Percentiles rank a stretch among this genome's conserved stretches.
These are phyloP conservation scores for Alternaria ethzedia DNA, from an alignment of 2,329 filamentous ascomycete species.

Conservation along the genomic window DNA sequence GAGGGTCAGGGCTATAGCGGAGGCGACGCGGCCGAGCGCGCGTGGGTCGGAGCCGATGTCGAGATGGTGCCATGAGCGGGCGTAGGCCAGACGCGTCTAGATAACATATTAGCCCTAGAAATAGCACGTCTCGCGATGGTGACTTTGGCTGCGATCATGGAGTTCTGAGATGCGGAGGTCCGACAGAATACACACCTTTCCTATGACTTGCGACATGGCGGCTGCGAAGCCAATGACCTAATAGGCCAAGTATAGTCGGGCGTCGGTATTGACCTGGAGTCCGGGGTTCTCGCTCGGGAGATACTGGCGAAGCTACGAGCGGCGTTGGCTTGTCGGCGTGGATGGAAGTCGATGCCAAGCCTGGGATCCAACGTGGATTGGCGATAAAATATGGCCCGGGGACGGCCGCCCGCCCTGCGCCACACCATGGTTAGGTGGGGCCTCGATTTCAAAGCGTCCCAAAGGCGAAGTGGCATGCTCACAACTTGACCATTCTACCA, in stretches of 20 bases:
- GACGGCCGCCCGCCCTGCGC: not conserved
- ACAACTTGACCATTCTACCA: conserved; percentile 12
- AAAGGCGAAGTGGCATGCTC: conserved; percentile 17
- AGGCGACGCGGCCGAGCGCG: conserved; percentile 87
- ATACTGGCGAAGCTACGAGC: not conserved
- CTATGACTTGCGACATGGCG: conserved; percentile 79
- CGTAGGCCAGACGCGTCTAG: conserved; percentile 95
- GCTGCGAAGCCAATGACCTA: conserved; percentile 32
- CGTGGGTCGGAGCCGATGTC: conserved; percentile 71
- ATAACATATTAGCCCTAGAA: conserved; percentile 12
- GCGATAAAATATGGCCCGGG: conserved; percentile 5
- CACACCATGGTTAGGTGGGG: not conserved
- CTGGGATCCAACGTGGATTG: conserved; percentile 11
- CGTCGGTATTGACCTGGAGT: not conserved
- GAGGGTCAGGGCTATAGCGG: conserved; percentile 81
- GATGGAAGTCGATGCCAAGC: conserved; percentile 24
- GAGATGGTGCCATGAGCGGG: conserved; percentile 93
- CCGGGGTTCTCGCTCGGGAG: not conserved
- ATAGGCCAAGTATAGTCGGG: not conserved
- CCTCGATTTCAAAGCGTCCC: conserved; percentile 43
- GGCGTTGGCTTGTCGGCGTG: conserved; percentile 12
- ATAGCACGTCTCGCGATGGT: not conserved
- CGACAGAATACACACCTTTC: conserved; percentile 64
- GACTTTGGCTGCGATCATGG: not conserved
- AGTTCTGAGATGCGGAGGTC: conserved; percentile 25